Evolutionary conservation across 1,139 yeast genomes (phyloP).

Genomic region (Magnusiomyces suaveolens): DNA sequence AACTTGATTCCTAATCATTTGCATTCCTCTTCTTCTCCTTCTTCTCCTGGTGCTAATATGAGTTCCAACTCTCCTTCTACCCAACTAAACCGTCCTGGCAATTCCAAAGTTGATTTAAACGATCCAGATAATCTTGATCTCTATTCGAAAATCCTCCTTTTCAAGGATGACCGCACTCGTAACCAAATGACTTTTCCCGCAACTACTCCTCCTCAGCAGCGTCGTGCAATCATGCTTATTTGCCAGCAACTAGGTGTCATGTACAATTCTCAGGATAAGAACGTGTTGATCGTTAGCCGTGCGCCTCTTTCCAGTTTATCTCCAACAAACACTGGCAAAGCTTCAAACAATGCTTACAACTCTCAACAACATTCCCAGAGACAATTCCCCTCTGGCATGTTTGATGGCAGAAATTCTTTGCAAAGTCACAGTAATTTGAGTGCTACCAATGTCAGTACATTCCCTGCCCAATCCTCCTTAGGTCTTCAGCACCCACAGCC

Average conservation of each 20-base stretch:
- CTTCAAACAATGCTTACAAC: too few species aligned
- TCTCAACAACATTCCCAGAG: too few species aligned
- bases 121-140: conserved; percentile 84
- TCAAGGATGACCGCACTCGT: conserved; percentile 64
- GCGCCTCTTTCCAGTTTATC: conserved; percentile 9
- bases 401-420: conserved; percentile 20
- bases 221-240: conserved; percentile 45
- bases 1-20: neutral
- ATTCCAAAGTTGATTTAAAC: conserved; percentile 62
- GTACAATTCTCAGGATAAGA: conserved; percentile 22
- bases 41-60: conserved; percentile 4
- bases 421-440: conserved; percentile 18
- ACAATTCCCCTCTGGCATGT: conserved; percentile 19
- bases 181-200: conserved; percentile 62
- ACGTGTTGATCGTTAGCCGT: conserved; percentile 17
- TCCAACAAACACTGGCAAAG: too few species aligned
- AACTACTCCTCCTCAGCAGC: conserved; percentile 49
- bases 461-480: conserved; percentile 9
- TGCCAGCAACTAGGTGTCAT: conserved; percentile 43
- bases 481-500: conserved; percentile 17
- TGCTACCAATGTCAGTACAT: conserved; percentile 12
- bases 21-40: conserved; percentile 10
- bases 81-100: conserved; percentile 10
- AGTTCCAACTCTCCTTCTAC: conserved; percentile 9
- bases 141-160: conserved; percentile 71